These are phyloP conservation scores for Hyphopichia fennica DNA, from an alignment of 1,139 yeast genomes.

Conservation along the genomic window DNA sequence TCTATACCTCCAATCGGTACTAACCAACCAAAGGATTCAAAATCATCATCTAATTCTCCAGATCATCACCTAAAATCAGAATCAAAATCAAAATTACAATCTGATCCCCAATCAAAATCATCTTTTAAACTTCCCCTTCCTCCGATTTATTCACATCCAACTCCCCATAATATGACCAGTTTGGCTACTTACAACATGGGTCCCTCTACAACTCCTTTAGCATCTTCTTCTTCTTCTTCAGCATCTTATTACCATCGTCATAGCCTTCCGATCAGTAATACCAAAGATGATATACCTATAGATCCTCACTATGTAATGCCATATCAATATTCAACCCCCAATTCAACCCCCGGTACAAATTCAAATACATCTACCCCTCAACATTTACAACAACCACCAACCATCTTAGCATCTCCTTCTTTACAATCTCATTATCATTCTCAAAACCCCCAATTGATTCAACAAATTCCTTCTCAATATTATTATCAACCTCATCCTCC, in stretches of 20 bases:
- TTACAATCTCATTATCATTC: neutral
- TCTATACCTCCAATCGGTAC: neutral
- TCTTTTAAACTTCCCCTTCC: no score
- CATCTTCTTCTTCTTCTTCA: no score
- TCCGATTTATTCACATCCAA: neutral
- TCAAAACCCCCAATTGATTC: neutral
- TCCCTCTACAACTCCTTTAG: no score
- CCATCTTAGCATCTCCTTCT: no score
- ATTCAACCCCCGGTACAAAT: no score
- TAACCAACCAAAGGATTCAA: neutral
- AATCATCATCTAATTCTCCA: no score
- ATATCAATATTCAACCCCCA: neutral
- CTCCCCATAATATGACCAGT: slow-evolving; percentile 1
- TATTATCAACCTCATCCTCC: neutral
- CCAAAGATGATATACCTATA: neutral
- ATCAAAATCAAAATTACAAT: no score
- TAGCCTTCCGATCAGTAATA: neutral
- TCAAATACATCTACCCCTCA: neutral
- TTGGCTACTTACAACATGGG: slow-evolving; percentile 1
- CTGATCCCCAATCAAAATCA: no score
- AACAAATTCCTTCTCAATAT: neutral
- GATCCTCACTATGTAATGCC: neutral
- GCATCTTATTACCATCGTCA: neutral
- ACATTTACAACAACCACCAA: neutral
- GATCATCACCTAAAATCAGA: no score